phyloP scores from a whole-genome alignment of 495 filamentous ascomycete genomes.

The Oidiodendron maius region DNA sequence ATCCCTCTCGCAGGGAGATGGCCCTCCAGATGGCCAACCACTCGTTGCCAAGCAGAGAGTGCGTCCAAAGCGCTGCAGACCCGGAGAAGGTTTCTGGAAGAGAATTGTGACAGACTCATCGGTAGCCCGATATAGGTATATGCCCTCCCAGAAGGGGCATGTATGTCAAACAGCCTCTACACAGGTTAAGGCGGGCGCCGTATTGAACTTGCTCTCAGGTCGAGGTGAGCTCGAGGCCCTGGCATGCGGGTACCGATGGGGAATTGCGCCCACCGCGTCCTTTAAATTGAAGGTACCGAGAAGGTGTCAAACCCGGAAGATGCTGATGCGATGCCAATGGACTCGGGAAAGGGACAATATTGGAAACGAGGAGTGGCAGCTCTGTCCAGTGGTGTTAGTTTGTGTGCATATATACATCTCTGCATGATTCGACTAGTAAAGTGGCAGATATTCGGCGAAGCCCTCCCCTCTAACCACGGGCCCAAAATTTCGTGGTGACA shows the following conservation, averaged over 20 bases:
- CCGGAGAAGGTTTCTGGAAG: neutral
- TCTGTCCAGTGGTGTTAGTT: too few species aligned
- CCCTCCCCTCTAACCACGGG: too few species aligned
- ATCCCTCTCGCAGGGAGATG: slow-evolving; percentile 15
- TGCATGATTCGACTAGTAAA: too few species aligned
- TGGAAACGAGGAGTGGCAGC: too few species aligned
- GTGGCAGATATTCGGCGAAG: too few species aligned
- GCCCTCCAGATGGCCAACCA: neutral
- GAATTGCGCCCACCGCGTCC: neutral
- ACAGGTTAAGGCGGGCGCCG: neutral
- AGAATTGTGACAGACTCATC: slow-evolving; percentile 4
- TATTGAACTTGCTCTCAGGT: neutral
- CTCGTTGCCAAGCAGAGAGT: neutral
- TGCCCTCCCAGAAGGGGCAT: neutral
- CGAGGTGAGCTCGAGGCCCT: neutral
- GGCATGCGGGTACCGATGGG: neutral
- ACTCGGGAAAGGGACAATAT: too few species aligned
- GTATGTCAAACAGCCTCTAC: neutral
- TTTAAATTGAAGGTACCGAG: too few species aligned
- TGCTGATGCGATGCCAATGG: too few species aligned
- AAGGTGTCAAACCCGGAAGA: too few species aligned
- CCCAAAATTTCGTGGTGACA: too few species aligned
- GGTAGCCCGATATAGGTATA: neutral
- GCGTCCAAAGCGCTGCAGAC: neutral
- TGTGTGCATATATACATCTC: too few species aligned